Percentiles rank a stretch among this genome's conserved stretches.
Evolutionary conservation across 768 basidiomycete genomes (phyloP).

Genomic region (Lactarius hengduanensis): DNA sequence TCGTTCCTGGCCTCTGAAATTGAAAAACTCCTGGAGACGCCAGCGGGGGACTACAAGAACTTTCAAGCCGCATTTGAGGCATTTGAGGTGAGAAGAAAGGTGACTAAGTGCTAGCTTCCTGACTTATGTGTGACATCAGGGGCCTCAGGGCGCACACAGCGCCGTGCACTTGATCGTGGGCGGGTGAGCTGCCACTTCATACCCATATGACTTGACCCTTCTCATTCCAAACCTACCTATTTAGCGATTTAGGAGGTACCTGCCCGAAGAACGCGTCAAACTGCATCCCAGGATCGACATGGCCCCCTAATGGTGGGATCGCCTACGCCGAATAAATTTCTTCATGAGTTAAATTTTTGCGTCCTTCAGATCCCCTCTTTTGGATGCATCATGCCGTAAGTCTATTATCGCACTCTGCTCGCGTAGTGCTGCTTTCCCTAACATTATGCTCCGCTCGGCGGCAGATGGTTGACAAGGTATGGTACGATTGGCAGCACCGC

Average conservation of each 20-base stretch:
- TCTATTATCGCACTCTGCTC: neutral
- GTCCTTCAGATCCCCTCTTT: slow-evolving; percentile 37
- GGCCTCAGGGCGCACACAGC: slow-evolving; percentile 34
- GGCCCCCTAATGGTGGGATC: slow-evolving; percentile 36
- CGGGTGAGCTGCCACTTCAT: slow-evolving; percentile 30
- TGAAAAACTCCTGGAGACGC: slow-evolving; percentile 32
- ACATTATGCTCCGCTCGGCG: neutral
- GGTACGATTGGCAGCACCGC: slow-evolving; percentile 39
- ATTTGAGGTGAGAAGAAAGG: slow-evolving; percentile 29
- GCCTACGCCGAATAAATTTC: neutral
- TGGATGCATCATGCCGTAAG: slow-evolving; percentile 39
- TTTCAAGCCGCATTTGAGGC: slow-evolving; percentile 37
- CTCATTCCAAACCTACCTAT: neutral
- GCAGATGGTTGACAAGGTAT: slow-evolving; percentile 41
- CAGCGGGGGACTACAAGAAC: slow-evolving; percentile 32
- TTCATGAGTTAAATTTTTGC: neutral
- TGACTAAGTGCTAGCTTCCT: neutral
- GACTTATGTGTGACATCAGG: slow-evolving; percentile 10
- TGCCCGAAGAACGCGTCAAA: slow-evolving; percentile 33
- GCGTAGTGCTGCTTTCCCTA: neutral
- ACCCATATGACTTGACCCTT: neutral
- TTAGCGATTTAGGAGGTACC: slow-evolving; percentile 34
- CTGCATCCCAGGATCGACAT: slow-evolving; percentile 34
- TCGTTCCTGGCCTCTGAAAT: slow-evolving; percentile 33
- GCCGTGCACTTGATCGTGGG: slow-evolving; percentile 38